phyloP scores from a whole-genome alignment of 2,329 filamentous ascomycete genomes.

The Dichotomopilus funicola region DNA sequence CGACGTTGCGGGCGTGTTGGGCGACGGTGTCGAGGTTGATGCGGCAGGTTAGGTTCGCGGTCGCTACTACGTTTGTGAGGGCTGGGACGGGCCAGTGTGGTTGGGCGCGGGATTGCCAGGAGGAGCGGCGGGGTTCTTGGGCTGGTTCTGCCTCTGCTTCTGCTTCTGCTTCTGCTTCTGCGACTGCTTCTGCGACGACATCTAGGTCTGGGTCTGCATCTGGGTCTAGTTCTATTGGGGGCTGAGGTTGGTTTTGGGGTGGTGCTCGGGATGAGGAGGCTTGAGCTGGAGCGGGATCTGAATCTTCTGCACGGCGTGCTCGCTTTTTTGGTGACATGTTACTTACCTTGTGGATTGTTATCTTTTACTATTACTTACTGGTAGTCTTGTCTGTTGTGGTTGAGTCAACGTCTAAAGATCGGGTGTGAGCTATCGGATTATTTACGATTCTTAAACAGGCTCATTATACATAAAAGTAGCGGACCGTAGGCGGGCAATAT shows the following conservation, averaged over 20 bases:
- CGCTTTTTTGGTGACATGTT: no score
- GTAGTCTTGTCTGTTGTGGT: no score
- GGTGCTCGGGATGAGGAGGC: no score
- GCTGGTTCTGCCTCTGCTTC: neutral
- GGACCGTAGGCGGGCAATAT: no score
- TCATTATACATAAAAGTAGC: no score
- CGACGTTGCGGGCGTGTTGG: constrained; percentile 87
- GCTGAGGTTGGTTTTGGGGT: neutral
- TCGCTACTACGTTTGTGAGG: constrained; percentile 45
- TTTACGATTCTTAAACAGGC: no score
- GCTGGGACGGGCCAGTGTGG: constrained; percentile 16
- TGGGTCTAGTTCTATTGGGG: neutral
- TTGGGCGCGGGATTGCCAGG: constrained; percentile 1
- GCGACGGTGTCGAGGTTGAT: constrained; percentile 94
- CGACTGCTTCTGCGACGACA: neutral
- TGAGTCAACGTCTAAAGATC: no score
- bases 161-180: neutral
- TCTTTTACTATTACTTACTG: no score
- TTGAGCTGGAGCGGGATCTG: no score
- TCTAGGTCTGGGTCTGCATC: neutral
- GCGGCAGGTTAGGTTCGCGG: constrained; percentile 90
- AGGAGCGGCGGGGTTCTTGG: neutral
- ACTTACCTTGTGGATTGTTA: no score
- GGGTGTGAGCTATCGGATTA: no score
- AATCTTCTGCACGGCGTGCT: no score